Evolutionary conservation across 2,329 filamentous ascomycete genomes (phyloP).

Genomic region (Lasiodiplodia theobromae): DNA sequence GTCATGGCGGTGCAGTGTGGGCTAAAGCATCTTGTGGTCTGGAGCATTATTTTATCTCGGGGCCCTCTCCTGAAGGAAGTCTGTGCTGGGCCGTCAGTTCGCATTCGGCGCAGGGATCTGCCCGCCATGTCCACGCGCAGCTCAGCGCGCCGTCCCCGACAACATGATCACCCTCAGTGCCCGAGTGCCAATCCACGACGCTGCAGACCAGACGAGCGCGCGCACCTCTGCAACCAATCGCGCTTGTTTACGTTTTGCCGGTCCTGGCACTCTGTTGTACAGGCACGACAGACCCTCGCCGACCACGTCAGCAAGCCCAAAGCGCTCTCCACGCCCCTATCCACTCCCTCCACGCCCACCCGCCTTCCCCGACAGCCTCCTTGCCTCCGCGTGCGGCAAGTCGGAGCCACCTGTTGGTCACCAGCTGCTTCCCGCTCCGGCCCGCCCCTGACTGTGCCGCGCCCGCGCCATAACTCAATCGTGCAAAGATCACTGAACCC

Average conservation of each 20-base stretch:
- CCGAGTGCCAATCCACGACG: neutral
- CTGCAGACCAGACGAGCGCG: neutral
- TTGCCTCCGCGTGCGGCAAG: slow-evolving; percentile 18
- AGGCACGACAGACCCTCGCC: neutral
- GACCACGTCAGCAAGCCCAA: slow-evolving; percentile 16
- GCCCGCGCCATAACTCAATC: slow-evolving; percentile 9
- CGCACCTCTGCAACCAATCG: slow-evolving; percentile 1
- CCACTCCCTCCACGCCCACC: neutral
- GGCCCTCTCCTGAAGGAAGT: slow-evolving; percentile 27
- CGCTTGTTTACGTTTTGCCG: slow-evolving; percentile 26
- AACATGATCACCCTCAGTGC: neutral
- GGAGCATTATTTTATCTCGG: slow-evolving; percentile 29
- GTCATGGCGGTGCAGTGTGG: slow-evolving; percentile 20
- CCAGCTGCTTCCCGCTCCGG: slow-evolving; percentile 11
- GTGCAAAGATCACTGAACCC: slow-evolving; percentile 15
- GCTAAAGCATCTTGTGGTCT: slow-evolving; percentile 23
- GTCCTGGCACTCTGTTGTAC: slow-evolving; percentile 16
- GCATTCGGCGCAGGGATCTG: slow-evolving; percentile 26
- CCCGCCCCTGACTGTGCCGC: slow-evolving; percentile 25
- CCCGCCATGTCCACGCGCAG: neutral
- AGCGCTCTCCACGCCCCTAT: neutral
- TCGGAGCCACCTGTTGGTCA: slow-evolving; percentile 24
- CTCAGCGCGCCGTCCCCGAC: neutral
- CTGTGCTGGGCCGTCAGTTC: slow-evolving; percentile 26
- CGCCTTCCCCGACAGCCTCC: slow-evolving; percentile 10